These are phyloP conservation scores for Pleoardoris graminearum DNA, from an alignment of 2,329 filamentous ascomycete genomes.

Conservation along the genomic window DNA sequence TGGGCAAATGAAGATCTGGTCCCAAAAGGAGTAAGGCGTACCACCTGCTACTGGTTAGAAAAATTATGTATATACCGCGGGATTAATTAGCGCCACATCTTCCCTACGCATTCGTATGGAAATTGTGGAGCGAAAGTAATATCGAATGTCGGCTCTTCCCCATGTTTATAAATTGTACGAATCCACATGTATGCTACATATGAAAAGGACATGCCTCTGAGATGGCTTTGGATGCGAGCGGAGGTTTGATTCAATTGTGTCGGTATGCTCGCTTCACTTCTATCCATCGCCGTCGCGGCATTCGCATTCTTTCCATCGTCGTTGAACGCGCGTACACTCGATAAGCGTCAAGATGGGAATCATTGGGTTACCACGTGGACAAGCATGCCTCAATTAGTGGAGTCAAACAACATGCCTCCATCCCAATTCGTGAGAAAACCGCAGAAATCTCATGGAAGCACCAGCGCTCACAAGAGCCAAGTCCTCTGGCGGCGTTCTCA, in stretches of 20 bases:
- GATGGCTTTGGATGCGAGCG: neutral
- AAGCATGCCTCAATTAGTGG: constrained; percentile 66
- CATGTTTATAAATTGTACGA: neutral
- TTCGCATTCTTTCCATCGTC: constrained; percentile 7
- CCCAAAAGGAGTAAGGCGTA: neutral
- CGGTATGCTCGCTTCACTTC: neutral
- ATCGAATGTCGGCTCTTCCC: constrained; percentile 5
- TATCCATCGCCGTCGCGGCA: constrained; percentile 9
- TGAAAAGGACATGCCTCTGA: too few species aligned
- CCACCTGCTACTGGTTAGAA: neutral
- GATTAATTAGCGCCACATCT: constrained; percentile 4
- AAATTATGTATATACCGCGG: neutral
- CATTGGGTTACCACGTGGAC: constrained; percentile 66
- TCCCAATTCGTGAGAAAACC: constrained; percentile 55
- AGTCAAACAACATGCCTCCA: constrained; percentile 62
- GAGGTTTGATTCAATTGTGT: neutral
- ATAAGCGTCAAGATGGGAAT: constrained; percentile 25
- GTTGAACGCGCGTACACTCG: constrained; percentile 9
- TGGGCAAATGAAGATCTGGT: neutral
- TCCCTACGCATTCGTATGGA: too few species aligned
- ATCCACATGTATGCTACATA: too few species aligned
- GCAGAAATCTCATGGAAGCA: neutral
- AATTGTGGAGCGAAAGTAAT: neutral
- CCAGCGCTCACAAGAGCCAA: neutral
- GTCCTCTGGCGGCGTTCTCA: constrained; percentile 51